Conservation (phyloP, 2,329 filamentous ascomycete species). For the Camillea tinctor region DNA sequence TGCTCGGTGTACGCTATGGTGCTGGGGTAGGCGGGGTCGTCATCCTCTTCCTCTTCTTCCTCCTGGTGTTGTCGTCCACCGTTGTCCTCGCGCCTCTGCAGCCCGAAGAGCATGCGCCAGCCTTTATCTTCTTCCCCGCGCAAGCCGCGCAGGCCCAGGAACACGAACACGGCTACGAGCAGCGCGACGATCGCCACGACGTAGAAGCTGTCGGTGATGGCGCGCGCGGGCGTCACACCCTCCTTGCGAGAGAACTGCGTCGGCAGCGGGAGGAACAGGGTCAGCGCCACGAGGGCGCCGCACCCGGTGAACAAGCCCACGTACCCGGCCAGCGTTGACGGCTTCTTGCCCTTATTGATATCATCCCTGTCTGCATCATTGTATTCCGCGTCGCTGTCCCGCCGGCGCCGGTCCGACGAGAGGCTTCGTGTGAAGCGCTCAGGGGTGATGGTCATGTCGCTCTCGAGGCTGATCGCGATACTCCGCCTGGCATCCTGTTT, state of each 20-base stretch:
- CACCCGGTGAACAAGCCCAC: constrained; percentile 92
- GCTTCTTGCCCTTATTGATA: constrained; percentile 40
- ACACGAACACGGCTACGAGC: constrained; percentile 70
- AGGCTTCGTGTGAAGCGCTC: constrained; percentile 49
- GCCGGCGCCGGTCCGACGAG: constrained; percentile 29
- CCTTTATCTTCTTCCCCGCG: constrained; percentile 77
- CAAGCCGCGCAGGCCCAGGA: constrained; percentile 69
- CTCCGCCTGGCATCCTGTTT: constrained; percentile 51
- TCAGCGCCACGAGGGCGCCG: constrained; percentile 81
- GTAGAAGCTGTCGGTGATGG: constrained; percentile 84
- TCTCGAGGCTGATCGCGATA: constrained; percentile 66
- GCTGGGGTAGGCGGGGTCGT: not conserved
- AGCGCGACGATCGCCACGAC: constrained; percentile 74
- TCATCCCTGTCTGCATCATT: constrained; percentile 7
- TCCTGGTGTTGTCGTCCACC: not conserved
- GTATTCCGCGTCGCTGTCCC: constrained; percentile 15
- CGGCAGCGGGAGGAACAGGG: constrained; percentile 82
- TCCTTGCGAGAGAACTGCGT: constrained; percentile 70
- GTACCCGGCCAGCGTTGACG: constrained; percentile 72
- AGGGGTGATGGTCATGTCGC: constrained; percentile 73
- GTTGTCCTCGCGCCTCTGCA: constrained; percentile 20
- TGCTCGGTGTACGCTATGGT: not conserved
- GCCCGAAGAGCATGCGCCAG: constrained; percentile 57
- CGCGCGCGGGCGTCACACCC: constrained; percentile 69
- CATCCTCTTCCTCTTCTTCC: not conserved